Percentiles rank a stretch among this genome's conserved stretches.
phyloP scores from a whole-genome alignment of 2,329 filamentous ascomycete species.

The Fusarium chaquense region DNA sequence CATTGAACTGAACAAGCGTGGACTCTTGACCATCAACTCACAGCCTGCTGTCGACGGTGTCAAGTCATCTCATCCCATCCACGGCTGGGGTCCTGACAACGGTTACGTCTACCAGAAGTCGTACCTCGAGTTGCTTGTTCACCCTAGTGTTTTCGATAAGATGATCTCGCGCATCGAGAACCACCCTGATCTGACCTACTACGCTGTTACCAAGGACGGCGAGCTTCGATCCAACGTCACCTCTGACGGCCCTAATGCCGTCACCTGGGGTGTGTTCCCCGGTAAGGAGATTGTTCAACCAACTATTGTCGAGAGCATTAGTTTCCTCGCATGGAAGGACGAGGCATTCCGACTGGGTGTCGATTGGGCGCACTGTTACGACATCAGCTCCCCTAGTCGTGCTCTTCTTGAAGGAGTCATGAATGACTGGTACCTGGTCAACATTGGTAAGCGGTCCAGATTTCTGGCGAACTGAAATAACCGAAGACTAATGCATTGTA shows the following conservation, averaged over 20 bases:
- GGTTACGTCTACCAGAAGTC: conserved; percentile 99
- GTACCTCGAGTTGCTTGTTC: conserved; percentile 91
- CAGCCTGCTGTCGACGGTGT: conserved; percentile 94
- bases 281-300: conserved; percentile 99
- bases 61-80: conserved; percentile 85
- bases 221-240: conserved; percentile 86
- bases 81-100: conserved; percentile 94
- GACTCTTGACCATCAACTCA: conserved; percentile 95
- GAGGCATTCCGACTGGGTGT: conserved; percentile 93
- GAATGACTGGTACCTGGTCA: conserved; percentile 92
- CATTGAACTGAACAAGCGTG: conserved; percentile 84
- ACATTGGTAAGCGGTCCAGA: conserved; percentile 77
- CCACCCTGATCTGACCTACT: conserved; percentile 89
- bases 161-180: conserved; percentile 82
- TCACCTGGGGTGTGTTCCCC: conserved; percentile 99
- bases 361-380: conserved; percentile 95
- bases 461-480: conserved; percentile 3
- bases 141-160: conserved; percentile 81
- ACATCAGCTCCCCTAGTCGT: conserved; percentile 79
- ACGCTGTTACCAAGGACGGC: conserved; percentile 88
- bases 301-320: conserved; percentile 98
- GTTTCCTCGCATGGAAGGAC: conserved; percentile 98
- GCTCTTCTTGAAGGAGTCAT: conserved; percentile 85
- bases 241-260: conserved; percentile 91
- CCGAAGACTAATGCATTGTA: conserved; percentile 11